Conservation (phyloP, 768 basidiomycete genomes). For the Boletus reticuloceps region DNA sequence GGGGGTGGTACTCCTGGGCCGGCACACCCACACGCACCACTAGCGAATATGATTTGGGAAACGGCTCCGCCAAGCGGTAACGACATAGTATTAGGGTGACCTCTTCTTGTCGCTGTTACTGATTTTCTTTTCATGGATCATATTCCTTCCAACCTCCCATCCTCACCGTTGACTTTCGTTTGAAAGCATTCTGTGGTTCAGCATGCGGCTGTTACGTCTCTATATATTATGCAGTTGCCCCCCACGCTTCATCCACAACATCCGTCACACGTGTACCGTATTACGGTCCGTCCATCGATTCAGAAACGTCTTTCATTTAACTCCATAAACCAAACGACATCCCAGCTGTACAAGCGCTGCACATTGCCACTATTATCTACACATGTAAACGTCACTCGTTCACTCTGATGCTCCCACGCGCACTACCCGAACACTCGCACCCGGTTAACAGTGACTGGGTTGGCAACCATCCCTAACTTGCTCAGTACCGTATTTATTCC, state of each 20-base stretch:
- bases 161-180: neutral
- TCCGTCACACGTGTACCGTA: slow-evolving; percentile 1
- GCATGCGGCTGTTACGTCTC: neutral
- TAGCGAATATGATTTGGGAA: slow-evolving; percentile 30
- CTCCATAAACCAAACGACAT: neutral
- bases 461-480: slow-evolving; percentile 6
- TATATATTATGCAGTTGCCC: slow-evolving; percentile 1
- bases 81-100: slow-evolving; percentile 32
- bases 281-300: neutral
- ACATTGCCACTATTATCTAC: slow-evolving; percentile 16
- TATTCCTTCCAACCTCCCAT: neutral
- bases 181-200: slow-evolving; percentile 5
- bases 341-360: neutral
- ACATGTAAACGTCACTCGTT: slow-evolving; percentile 7
- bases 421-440: neutral
- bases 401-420: slow-evolving; percentile 3
- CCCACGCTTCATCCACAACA: slow-evolving; percentile 2
- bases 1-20: slow-evolving; percentile 18
- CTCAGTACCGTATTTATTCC: slow-evolving; percentile 11
- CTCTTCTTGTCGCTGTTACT: neutral
- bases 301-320: neutral
- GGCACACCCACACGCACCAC: slow-evolving; percentile 16
- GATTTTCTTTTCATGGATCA: neutral
- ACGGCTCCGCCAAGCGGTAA: slow-evolving; percentile 26
- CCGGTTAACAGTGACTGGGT: neutral